Conservation (phyloP, 805 yeast genomes). For the Starmerella vaccinii region DNA sequence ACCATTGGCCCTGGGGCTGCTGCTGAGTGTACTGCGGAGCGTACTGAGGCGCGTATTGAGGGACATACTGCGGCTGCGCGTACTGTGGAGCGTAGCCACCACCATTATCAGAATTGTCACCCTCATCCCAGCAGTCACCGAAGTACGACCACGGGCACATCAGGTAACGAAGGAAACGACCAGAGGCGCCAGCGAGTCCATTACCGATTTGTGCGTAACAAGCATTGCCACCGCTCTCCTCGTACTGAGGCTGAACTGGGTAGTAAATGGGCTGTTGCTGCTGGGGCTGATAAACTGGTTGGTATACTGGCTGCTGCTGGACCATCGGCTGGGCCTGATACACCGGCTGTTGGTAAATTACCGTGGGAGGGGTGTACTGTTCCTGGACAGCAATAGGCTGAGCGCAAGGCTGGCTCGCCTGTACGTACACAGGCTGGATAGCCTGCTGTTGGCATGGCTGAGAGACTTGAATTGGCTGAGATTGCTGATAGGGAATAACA, state of each 20-base stretch:
- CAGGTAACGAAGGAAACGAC: slow-evolving; percentile 14
- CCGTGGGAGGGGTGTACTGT: slow-evolving; percentile 8
- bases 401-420: slow-evolving; percentile 13
- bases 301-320: slow-evolving; percentile 1
- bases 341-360: slow-evolving; percentile 2
- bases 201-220: slow-evolving; percentile 13
- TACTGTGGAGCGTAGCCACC: background rate
- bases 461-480: background rate
- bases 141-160: slow-evolving; percentile 18
- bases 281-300: slow-evolving; percentile 1
- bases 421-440: slow-evolving; percentile 4
- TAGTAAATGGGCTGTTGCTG: slow-evolving; percentile 9
- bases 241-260: slow-evolving; percentile 5
- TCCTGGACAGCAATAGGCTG: slow-evolving; percentile 12
- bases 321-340: slow-evolving; percentile 4
- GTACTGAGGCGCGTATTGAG: background rate
- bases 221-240: background rate
- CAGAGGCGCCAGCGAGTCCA: slow-evolving; percentile 12
- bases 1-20: slow-evolving; percentile 18
- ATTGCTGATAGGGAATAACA: slow-evolving; percentile 5
- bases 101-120: background rate
- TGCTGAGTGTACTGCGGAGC: background rate
- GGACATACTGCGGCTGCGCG: slow-evolving; percentile 3
- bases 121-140: background rate
- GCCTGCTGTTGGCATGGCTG: slow-evolving; percentile 9